A percentile compares a stretch with the other conserved stretches of the same genome.
These are phyloP conservation scores for Myxozyma melibiosi DNA, from an alignment of 805 yeast species.

Conservation along the genomic window DNA sequence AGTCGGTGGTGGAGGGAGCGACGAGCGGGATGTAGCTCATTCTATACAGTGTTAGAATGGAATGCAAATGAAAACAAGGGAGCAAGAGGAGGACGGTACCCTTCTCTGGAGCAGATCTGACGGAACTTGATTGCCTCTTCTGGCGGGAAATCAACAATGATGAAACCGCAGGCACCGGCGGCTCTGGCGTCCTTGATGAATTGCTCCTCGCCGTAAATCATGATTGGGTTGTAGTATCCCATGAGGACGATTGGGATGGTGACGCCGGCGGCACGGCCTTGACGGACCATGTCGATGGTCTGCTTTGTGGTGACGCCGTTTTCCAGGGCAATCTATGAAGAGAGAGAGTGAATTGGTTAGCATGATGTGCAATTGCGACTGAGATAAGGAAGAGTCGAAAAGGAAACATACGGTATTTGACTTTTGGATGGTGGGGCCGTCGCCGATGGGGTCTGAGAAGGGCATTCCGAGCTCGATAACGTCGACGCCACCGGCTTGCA, in stretches of 20 bases:
- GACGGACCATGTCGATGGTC: slow-evolving; percentile 68
- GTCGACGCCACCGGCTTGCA: slow-evolving; percentile 95
- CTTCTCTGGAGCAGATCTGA: slow-evolving; percentile 63
- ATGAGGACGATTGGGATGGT: slow-evolving; percentile 85
- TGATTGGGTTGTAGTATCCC: slow-evolving; percentile 97
- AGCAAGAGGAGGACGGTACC: neutral
- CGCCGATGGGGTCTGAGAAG: slow-evolving; percentile 97
- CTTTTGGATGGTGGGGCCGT: slow-evolving; percentile 94
- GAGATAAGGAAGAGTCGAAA: neutral
- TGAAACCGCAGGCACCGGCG: slow-evolving; percentile 94
- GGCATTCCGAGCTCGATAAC: slow-evolving; percentile 95
- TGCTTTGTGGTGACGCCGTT: slow-evolving; percentile 76
- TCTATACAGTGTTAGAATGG: slow-evolving; percentile 39
- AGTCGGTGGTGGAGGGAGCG: slow-evolving; percentile 95
- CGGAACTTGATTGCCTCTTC: slow-evolving; percentile 93
- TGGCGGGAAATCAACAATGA: slow-evolving; percentile 95
- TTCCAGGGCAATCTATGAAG: slow-evolving; percentile 58
- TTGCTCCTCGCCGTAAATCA: slow-evolving; percentile 84
- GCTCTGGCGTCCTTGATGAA: slow-evolving; percentile 74
- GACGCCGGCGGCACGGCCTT: slow-evolving; percentile 82
- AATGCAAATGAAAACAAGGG: neutral
- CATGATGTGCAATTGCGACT: neutral
- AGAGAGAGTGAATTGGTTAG: neutral
- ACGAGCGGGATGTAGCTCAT: slow-evolving; percentile 89
- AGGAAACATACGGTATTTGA: slow-evolving; percentile 59